Evolutionary conservation across 2,329 filamentous ascomycete genomes (phyloP).

Genomic region (Curvularia lunata): DNA sequence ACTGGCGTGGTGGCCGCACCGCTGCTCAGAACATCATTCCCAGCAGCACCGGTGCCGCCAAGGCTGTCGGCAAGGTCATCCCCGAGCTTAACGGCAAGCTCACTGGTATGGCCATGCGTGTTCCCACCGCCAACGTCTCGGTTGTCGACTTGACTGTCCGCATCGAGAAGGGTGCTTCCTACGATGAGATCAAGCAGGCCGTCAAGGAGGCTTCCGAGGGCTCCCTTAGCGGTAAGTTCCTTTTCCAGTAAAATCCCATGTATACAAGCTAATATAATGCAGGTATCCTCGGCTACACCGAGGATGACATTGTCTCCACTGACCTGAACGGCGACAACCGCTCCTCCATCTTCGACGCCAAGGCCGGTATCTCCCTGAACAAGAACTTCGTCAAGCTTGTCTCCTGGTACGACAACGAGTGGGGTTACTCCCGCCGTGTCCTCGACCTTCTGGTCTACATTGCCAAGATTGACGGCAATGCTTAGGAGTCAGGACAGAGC

Average conservation of each 20-base stretch:
- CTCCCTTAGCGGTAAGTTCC: constrained; percentile 78
- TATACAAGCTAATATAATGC: constrained; percentile 27
- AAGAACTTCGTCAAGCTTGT: constrained; percentile 98
- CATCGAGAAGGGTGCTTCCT: constrained; percentile 85
- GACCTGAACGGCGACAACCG: constrained; percentile 90
- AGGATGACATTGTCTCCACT: constrained; percentile 94
- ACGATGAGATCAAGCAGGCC: constrained; percentile 91
- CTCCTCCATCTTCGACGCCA: constrained; percentile 99
- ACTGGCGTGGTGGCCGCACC: constrained; percentile 98
- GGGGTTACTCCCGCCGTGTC: constrained; percentile 92
- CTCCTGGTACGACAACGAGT: constrained; percentile 99
- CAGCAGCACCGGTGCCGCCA: constrained; percentile 97
- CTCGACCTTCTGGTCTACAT: constrained; percentile 58
- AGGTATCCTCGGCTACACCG: constrained; percentile 92
- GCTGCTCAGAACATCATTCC: constrained; percentile 99
- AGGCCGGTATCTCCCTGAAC: constrained; percentile 99
- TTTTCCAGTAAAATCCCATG: not conserved
- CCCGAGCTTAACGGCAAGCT: constrained; percentile 98
- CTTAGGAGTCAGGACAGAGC: constrained; percentile 51
- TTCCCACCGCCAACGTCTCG: constrained; percentile 97
- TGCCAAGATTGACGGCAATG: constrained; percentile 53
- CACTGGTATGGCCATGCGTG: constrained; percentile 99
- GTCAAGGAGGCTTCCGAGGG: constrained; percentile 85
- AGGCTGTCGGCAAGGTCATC: constrained; percentile 99
- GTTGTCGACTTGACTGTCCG: constrained; percentile 97